Percentiles rank a stretch among this genome's conserved stretches.
These are phyloP conservation scores for Dendrobium huoshanense DNA, from an alignment of 106 monocot genomes.

Conservation along the genomic window DNA sequence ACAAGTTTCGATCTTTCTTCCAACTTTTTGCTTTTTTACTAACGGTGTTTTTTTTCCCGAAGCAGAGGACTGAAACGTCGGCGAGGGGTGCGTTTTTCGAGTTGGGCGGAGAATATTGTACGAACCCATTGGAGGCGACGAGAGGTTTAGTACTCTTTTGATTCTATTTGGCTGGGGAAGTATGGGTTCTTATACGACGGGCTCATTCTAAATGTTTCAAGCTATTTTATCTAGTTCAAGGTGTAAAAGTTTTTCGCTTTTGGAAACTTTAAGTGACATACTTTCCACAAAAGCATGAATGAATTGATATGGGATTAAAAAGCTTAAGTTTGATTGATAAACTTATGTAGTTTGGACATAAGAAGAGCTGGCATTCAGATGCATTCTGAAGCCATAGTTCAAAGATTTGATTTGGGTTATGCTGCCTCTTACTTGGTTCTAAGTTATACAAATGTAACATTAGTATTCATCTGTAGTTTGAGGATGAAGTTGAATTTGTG, in stretches of 20 bases:
- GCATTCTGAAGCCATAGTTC: neutral
- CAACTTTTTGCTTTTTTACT: neutral
- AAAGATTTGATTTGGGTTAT: neutral
- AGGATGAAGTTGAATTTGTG: neutral
- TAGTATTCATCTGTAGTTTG: neutral
- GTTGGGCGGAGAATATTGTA: slow-evolving; percentile 51
- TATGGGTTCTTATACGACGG: neutral
- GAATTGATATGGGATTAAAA: neutral
- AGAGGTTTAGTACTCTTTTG: slow-evolving; percentile 30
- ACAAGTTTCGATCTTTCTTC: neutral
- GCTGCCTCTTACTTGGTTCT: neutral
- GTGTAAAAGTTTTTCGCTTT: neutral
- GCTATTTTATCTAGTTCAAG: neutral
- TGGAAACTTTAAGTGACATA: neutral
- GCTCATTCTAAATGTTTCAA: neutral
- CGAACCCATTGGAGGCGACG: slow-evolving; percentile 33
- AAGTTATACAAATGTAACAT: neutral
- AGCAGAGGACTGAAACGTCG: slow-evolving; percentile 29
- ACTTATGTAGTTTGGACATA: neutral
- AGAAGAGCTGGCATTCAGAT: neutral
- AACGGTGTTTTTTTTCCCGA: neutral
- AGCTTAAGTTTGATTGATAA: neutral
- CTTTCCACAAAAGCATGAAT: neutral
- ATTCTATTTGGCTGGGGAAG: neutral
- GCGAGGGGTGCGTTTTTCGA: slow-evolving; percentile 40